Base-by-base conservation (phyloP, 129 eudicot genomes). In the Chrysanthemum seticuspe region DNA sequence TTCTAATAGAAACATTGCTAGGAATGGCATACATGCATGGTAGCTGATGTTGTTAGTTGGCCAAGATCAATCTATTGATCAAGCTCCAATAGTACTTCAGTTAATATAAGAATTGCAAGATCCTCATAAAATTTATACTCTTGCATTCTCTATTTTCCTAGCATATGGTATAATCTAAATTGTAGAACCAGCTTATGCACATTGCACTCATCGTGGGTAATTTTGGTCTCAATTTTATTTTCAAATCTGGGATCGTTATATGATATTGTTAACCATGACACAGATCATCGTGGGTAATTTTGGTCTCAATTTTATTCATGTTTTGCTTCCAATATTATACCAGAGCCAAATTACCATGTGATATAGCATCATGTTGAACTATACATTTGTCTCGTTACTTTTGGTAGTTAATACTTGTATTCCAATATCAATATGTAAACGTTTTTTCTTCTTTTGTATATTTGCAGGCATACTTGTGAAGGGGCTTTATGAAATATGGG, bases 401-500 rank as follows among this genome's bases (percentile, higher is more conserved):
- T 8, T 36, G 44, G 44, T 29, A 29, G 34, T 29, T 29, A 29
- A 29, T 0, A 29, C 34, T 29, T 29, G 0, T 36, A 36, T 36
- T 36, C 44, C 44, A 36, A 5, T 36, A 0, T 36, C 7, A 36
- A 0, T 36, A 1, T 36, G 0, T 36, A 5, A 36, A 6, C 8
- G 2, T 36, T 5, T 44, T 62, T 15, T 47, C 0, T 25, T 10
- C 13, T 61, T 53, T 13, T 14, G 8, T 15, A 21, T 19, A 34
- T 68, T 23, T 66, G 80, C 88, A 94, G 99, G 99, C 73, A 94
- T 94, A 67, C 97, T 94, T 79, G 96, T 94, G 81, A 94, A 94
- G 83, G 99, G 99, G 44, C 86, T 94, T 72, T 94, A 88, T 82
- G 99, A 94, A 70, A 79, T 94, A n/a, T 94, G 99, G 99, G 99